Percentiles rank a stretch among this genome's conserved stretches.
phyloP scores from a whole-genome alignment of 192 early-diverging fungal genomes.

The Coemansia sp. region DNA sequence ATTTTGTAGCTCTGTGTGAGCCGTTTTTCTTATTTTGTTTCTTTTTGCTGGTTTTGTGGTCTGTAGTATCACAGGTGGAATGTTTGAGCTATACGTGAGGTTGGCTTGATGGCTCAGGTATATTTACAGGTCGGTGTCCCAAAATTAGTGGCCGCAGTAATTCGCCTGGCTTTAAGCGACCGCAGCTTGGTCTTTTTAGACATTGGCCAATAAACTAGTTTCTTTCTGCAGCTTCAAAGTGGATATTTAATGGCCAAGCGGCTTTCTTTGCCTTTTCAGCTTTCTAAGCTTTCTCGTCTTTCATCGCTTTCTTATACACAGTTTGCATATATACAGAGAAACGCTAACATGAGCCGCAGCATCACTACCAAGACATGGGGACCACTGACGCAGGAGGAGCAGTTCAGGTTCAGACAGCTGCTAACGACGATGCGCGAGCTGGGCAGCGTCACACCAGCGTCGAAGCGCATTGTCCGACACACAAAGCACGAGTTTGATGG shows the following conservation, averaged over 20 bases:
- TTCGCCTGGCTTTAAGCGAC: no score
- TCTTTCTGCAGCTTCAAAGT: no score
- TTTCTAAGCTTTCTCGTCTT: background rate
- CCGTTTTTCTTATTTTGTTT: conserved; percentile 6
- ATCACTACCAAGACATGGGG: conserved; percentile 1
- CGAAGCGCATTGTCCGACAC: conserved; percentile 39
- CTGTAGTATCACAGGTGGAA: no score
- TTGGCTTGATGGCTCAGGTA: no score
- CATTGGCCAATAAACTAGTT: no score
- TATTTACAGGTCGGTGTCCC: no score
- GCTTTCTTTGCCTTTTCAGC: background rate
- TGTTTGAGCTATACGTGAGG: no score
- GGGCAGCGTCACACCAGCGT: conserved; percentile 10
- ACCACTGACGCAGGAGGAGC: conserved; percentile 29
- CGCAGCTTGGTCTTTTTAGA: no score
- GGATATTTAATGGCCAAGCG: no score
- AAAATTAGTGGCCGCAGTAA: no score
- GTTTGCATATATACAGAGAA: background rate
- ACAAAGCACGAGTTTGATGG: conserved; percentile 33
- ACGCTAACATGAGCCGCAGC: background rate
- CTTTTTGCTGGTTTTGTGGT: background rate
- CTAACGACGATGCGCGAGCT: conserved; percentile 31
- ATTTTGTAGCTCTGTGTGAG: background rate
- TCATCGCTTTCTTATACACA: background rate
- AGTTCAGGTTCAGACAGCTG: conserved; percentile 32